These are phyloP conservation scores for Hypericum perforatum DNA, from an alignment of 345 rosid genomes.

Conservation along the genomic window DNA sequence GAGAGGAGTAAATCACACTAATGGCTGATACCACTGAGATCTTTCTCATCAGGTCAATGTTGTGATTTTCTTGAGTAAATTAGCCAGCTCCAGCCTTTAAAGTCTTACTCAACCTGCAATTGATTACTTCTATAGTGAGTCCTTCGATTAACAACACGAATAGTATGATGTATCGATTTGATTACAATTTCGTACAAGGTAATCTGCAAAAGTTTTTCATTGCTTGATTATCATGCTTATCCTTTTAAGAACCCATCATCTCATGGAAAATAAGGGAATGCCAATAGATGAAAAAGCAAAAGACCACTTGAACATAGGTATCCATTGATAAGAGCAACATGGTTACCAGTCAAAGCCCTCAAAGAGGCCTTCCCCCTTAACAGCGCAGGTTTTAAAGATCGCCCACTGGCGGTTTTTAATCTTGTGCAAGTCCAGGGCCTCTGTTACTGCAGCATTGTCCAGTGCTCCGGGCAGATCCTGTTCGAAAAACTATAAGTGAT, in stretches of 20 bases:
- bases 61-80: neutral
- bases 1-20: too few species aligned
- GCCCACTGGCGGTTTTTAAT: slow-evolving; percentile 65
- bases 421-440: slow-evolving; percentile 61
- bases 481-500: too few species aligned
- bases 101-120: slow-evolving; percentile 52
- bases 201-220: too few species aligned
- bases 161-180: too few species aligned
- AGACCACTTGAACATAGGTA: neutral
- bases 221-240: too few species aligned
- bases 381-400: slow-evolving; percentile 62
- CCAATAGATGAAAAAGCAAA: too few species aligned
- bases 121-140: neutral
- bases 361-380: slow-evolving; percentile 64
- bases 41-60: too few species aligned
- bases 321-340: too few species aligned
- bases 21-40: too few species aligned
- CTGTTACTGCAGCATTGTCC: slow-evolving; percentile 57
- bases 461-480: slow-evolving; percentile 85
- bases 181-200: too few species aligned
- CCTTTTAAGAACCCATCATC: too few species aligned
- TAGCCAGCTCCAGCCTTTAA: slow-evolving; percentile 42
- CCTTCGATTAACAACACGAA: neutral
- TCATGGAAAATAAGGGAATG: neutral
- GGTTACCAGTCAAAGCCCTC: slow-evolving; percentile 73